Evolutionary conservation across 208 protist genomes (phyloP).

Genomic region (Leishmania guyanensis): DNA sequence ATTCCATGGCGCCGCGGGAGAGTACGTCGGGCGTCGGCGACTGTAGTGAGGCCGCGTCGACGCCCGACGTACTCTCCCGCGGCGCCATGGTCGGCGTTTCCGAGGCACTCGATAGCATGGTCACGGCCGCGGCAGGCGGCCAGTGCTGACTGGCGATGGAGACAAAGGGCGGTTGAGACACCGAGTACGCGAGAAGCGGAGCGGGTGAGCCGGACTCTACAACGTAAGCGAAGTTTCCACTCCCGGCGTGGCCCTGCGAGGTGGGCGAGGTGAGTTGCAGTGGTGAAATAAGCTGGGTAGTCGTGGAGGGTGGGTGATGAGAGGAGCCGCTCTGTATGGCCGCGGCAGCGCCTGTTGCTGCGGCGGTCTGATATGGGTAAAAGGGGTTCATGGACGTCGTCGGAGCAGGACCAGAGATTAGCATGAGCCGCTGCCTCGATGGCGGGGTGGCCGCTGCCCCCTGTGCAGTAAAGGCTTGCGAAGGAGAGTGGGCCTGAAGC

Average conservation of each 20-base stretch:
- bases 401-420: conserved; percentile 7
- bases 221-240: conserved; percentile 18
- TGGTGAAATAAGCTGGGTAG: conserved; percentile 14
- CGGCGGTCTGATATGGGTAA: conserved; percentile 15
- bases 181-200: conserved; percentile 6
- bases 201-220: conserved; percentile 15
- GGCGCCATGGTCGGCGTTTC: neutral
- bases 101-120: conserved; percentile 1
- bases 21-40: neutral
- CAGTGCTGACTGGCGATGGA: neutral
- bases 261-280: conserved; percentile 19
- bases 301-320: neutral
- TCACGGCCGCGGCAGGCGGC: neutral
- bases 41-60: neutral
- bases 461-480: conserved; percentile 7
- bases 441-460: conserved; percentile 6
- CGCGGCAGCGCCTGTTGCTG: conserved; percentile 3
- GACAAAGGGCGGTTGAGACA: neutral
- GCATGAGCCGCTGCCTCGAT: conserved; percentile 13
- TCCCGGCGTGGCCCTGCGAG: neutral
- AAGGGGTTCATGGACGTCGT: neutral
- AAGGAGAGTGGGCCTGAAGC: conserved; percentile 11
- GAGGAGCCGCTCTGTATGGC: conserved; percentile 22
- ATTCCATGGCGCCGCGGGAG: neutral
- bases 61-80: neutral